Evolutionary conservation across 2,329 filamentous ascomycete genomes (phyloP), one percentile per base, ranked within the genome.

Genomic region (Penicillium digitatum): DNA sequence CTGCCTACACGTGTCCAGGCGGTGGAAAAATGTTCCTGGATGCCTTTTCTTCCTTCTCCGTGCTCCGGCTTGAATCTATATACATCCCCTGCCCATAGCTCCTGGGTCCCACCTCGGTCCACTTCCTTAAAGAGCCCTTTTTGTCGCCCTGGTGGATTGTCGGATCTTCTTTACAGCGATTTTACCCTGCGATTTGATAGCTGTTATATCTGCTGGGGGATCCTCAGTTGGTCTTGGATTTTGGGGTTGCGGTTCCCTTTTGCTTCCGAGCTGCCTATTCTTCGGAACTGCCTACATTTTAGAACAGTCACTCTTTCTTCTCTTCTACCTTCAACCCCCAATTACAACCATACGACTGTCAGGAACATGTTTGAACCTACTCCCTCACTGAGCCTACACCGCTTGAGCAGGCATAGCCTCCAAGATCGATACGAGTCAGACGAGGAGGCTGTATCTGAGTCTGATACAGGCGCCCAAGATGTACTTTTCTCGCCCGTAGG

Each of bases 381-480:
- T 26, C 55, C 61, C 32, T 48, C 68, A 9, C 50, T 72, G 22
- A 60, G 64, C 43, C 60, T 73, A 48, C 64, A 67, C 38, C 69
- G 69, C 52, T 58, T 70, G 56, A 69, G 66, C 55, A 62, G 64
- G 32, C 68, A 66, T 39, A 66, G 58, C 46, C 62, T 71, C 14
- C 69, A 70, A 43, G 65, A 63, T 38, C 65, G 65, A 27, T 74
- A 74, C 56, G 71, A 74, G 44, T 74, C 72, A 11, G 72, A 74
- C 26, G 72, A 74, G 56, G 72, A 74, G 56, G 71, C 69, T 42
- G 63, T 70, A 7, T 74, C 72, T 12, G 72, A 74, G 56, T 70
- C 72, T 1, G 71, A 73, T 54, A 61, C 64, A 18, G 66, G 69
- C 27, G 63, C 64, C 10, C 66, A 69, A 9, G 69, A 71, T 38